Evolutionary conservation across 257 asterid species (phyloP).

Genomic region (Nicotiana paniculata): DNA sequence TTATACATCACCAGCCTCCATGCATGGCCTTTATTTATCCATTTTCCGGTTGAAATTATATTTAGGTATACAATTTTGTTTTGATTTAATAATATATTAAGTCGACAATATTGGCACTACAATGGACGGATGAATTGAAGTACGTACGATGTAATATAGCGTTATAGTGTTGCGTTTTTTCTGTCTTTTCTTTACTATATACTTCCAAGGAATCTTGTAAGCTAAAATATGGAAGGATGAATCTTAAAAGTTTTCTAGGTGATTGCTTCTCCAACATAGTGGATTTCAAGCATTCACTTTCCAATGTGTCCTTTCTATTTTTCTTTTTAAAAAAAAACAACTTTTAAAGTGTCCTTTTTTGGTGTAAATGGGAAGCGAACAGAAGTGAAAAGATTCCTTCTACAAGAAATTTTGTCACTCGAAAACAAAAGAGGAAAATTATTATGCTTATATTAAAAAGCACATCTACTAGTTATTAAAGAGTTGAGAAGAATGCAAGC

Average conservation of each 20-base stretch:
- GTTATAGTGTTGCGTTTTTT: not conserved
- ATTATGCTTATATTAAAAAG: too few relatives aligned
- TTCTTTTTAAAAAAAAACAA: not conserved
- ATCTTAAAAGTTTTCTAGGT: not conserved
- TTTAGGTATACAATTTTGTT: too few relatives aligned
- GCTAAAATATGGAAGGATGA: not conserved
- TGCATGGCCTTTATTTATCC: not conserved
- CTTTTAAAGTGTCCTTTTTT: not conserved
- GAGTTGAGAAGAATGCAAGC: too few relatives aligned
- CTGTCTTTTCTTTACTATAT: not conserved
- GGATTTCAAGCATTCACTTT: not conserved
- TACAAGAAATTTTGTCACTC: too few relatives aligned
- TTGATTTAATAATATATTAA: too few relatives aligned
- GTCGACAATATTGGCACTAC: not conserved
- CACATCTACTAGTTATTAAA: too few relatives aligned
- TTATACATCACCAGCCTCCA: not conserved
- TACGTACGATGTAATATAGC: not conserved
- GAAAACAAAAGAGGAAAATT: too few relatives aligned
- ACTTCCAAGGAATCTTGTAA: not conserved
- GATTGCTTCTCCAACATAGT: not conserved
- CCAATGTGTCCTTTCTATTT: not conserved
- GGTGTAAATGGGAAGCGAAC: too few relatives aligned
- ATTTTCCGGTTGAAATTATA: too few relatives aligned
- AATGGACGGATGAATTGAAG: not conserved
- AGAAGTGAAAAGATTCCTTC: too few relatives aligned